phyloP scores from a whole-genome alignment of 78 protist species.

The Emiliania huxleyi region DNA sequence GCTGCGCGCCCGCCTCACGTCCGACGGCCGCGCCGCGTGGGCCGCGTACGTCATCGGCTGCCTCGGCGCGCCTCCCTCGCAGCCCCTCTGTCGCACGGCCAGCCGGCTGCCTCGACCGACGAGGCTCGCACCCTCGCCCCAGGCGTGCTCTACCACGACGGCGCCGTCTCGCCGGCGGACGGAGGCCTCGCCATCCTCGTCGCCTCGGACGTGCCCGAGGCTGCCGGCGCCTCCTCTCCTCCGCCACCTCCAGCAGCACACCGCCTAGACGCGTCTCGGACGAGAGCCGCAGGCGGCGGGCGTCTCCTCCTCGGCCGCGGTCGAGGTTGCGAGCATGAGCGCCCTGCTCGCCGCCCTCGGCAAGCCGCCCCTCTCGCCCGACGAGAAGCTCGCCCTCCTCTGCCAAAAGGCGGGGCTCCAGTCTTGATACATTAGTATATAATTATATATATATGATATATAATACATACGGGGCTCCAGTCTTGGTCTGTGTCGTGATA shows the following conservation, averaged over 20 bases:
- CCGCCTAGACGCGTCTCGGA: no score
- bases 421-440: no score
- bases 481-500: no score
- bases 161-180: background rate
- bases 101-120: no score
- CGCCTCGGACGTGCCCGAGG: background rate
- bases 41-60: conserved; percentile 7
- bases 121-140: no score
- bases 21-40: background rate
- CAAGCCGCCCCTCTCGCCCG: background rate
- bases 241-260: no score
- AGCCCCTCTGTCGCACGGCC: no score
- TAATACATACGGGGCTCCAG: no score
- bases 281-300: background rate
- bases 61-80: no score
- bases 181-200: background rate
- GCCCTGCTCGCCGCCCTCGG: background rate
- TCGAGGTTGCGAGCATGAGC: background rate
- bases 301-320: background rate
- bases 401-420: no score
- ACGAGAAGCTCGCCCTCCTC: background rate
- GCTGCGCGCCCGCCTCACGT: background rate
- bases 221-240: no score
- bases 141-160: background rate
- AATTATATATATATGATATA: no score